These are phyloP conservation scores for Teratosphaeria pseudoeucalypti DNA, from an alignment of 2,329 filamentous ascomycete species.

Conservation along the genomic window DNA sequence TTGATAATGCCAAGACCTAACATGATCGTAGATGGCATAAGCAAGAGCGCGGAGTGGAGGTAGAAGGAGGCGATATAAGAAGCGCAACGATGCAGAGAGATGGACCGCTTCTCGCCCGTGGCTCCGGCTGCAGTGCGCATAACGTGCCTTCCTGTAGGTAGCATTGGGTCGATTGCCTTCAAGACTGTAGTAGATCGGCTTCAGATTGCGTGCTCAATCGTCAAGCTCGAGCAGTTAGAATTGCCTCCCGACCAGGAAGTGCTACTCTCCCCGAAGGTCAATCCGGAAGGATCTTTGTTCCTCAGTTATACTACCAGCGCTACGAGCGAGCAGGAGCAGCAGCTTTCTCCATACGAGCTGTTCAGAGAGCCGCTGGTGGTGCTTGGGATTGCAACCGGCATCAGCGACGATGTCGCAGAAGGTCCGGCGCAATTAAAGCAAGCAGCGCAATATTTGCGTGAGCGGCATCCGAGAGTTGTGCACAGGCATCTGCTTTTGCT, in stretches of 20 bases:
- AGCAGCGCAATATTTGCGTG: conserved; percentile 20
- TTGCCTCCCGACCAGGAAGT: conserved; percentile 5
- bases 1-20: not conserved
- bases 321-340: conserved; percentile 67
- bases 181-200: conserved; percentile 67
- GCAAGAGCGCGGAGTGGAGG: not conserved
- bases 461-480: conserved; percentile 23
- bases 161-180: conserved; percentile 74
- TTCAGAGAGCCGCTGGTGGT: conserved; percentile 77
- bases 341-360: conserved; percentile 79
- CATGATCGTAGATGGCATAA: not conserved
- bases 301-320: conserved; percentile 78
- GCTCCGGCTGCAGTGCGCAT: conserved; percentile 85
- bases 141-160: conserved; percentile 75
- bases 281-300: conserved; percentile 74
- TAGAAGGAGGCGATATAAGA: not conserved
- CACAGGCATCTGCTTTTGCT: conserved; percentile 22
- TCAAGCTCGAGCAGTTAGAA: conserved; percentile 16
- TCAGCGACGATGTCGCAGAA: conserved; percentile 45
- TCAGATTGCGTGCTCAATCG: conserved; percentile 68
- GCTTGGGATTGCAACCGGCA: conserved; percentile 76
- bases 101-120: conserved; percentile 78
- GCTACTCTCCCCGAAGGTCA: conserved; percentile 67
- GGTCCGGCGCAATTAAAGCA: conserved; percentile 18
- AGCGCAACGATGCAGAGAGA: conserved; percentile 9